Evolutionary conservation across 768 basidiomycete genomes (phyloP).

Genomic region (Mycena alexandri): DNA sequence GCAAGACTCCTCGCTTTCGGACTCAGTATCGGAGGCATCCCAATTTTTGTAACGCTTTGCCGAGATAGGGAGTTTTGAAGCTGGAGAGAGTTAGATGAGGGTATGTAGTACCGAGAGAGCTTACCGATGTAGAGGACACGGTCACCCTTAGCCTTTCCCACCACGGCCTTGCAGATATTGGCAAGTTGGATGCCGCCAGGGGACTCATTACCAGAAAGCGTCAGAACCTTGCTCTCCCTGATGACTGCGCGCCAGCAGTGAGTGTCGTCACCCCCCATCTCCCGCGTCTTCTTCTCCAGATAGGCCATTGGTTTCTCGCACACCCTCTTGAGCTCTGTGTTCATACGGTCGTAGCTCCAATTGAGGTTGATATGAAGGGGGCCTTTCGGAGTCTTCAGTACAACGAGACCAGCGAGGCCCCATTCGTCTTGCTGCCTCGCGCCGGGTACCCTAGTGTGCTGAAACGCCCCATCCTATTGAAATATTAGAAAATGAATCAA

Average conservation of each 20-base stretch:
- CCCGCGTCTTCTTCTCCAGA: not conserved
- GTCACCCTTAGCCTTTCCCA: not conserved
- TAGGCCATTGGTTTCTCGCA: not conserved
- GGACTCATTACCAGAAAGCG: not conserved
- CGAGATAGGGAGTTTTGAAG: constrained; percentile 1
- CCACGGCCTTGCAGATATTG: not conserved
- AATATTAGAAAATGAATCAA: not conserved
- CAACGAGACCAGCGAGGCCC: not conserved
- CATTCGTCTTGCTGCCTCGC: not conserved
- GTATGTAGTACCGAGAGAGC: too few relatives aligned
- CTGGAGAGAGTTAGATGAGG: constrained; percentile 1
- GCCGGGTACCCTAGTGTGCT: not conserved
- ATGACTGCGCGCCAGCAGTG: not conserved
- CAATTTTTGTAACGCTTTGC: not conserved
- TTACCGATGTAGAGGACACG: constrained; percentile 9
- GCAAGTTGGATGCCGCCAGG: constrained; percentile 11
- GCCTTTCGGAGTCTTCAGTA: not conserved
- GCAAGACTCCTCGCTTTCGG: constrained; percentile 8
- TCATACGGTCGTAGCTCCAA: not conserved
- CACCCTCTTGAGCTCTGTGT: not conserved
- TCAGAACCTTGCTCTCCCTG: not conserved
- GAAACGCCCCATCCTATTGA: not conserved
- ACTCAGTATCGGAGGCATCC: not conserved
- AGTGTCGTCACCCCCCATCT: not conserved
- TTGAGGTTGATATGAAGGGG: not conserved